Percentiles rank a stretch among this genome's conserved stretches.
These are phyloP conservation scores for Ophiostoma ips DNA, from an alignment of 2,329 filamentous ascomycete species.

Conservation along the genomic window DNA sequence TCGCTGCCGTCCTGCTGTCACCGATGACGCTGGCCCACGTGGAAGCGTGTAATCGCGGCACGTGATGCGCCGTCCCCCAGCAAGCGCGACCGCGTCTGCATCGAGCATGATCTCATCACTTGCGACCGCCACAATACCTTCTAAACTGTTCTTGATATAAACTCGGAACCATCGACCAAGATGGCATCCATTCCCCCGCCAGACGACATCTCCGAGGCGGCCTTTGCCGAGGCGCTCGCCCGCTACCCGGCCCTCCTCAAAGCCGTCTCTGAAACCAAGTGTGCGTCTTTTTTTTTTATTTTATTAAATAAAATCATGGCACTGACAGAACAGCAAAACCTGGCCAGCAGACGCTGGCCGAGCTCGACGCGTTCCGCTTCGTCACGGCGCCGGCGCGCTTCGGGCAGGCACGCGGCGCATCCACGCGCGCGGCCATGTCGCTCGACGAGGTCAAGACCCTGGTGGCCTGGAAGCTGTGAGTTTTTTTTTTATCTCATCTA, in stretches of 20 bases:
- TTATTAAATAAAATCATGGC: background rate
- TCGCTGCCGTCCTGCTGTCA: no score
- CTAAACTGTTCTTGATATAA: no score
- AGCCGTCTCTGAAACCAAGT: slow-evolving; percentile 30
- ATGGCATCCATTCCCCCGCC: slow-evolving; percentile 1
- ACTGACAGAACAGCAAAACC: slow-evolving; percentile 28
- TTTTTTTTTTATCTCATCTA: slow-evolving; percentile 8
- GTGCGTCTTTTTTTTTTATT: slow-evolving; percentile 20
- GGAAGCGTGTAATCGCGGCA: no score
- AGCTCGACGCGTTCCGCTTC: slow-evolving; percentile 49
- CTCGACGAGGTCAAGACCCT: slow-evolving; percentile 45
- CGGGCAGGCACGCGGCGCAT: slow-evolving; percentile 17
- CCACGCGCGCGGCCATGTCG: slow-evolving; percentile 31
- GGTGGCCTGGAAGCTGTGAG: slow-evolving; percentile 60
- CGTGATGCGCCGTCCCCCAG: no score
- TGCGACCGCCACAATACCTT: no score
- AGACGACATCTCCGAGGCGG: slow-evolving; percentile 1
- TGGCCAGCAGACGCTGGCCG: slow-evolving; percentile 36
- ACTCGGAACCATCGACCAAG: background rate
- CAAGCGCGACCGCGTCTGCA: background rate
- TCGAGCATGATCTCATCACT: no score
- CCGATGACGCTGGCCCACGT: no score
- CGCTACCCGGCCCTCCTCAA: slow-evolving; percentile 24
- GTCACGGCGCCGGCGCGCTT: slow-evolving; percentile 36
- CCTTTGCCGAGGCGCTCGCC: slow-evolving; percentile 6